Conservation (phyloP, 352 stramenopile genomes). For the Globisporangium canariense region DNA sequence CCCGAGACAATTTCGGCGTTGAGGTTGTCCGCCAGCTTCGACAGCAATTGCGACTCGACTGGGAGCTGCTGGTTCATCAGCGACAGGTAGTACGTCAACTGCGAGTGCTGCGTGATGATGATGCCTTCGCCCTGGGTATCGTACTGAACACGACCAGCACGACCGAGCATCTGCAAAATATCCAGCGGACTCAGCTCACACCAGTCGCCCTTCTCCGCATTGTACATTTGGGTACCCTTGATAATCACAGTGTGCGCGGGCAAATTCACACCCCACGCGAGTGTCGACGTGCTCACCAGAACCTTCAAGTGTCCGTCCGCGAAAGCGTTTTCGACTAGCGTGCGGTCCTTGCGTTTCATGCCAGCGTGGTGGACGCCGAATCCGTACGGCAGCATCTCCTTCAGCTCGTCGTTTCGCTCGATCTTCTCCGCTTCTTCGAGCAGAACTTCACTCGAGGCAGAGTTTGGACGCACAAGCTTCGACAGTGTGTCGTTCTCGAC, state of each 20-base stretch:
- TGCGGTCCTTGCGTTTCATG: slow-evolving; percentile 96
- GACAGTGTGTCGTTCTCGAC: slow-evolving; percentile 94
- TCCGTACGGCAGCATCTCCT: slow-evolving; percentile 97
- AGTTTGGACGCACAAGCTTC: slow-evolving; percentile 88
- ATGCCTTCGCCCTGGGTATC: slow-evolving; percentile 98
- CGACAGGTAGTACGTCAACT: slow-evolving; percentile 99
- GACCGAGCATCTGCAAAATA: slow-evolving; percentile 99
- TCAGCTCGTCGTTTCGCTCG: slow-evolving; percentile 96
- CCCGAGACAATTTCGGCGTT: slow-evolving; percentile 99
- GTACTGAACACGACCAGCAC: slow-evolving; percentile 98
- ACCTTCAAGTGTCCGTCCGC: slow-evolving; percentile 96
- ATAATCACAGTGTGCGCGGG: slow-evolving; percentile 99
- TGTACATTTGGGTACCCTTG: slow-evolving; percentile 99
- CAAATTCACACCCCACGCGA: slow-evolving; percentile 99
- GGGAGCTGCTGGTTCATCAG: slow-evolving; percentile 99
- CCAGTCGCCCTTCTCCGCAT: slow-evolving; percentile 97
- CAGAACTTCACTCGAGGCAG: slow-evolving; percentile 90
- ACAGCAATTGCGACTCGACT: slow-evolving; percentile 98
- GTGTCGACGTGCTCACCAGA: slow-evolving; percentile 97
- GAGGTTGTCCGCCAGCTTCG: slow-evolving; percentile 95
- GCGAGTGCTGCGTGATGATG: slow-evolving; percentile 98
- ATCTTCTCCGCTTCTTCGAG: slow-evolving; percentile 91
- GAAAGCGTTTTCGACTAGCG: slow-evolving; percentile 98
- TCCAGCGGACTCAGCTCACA: slow-evolving; percentile 98
- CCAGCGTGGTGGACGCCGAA: slow-evolving; percentile 99